Percentiles rank a stretch among this genome's conserved stretches.
phyloP scores from a whole-genome alignment of 768 basidiomycete genomes.

The Lepiota subincarnata region DNA sequence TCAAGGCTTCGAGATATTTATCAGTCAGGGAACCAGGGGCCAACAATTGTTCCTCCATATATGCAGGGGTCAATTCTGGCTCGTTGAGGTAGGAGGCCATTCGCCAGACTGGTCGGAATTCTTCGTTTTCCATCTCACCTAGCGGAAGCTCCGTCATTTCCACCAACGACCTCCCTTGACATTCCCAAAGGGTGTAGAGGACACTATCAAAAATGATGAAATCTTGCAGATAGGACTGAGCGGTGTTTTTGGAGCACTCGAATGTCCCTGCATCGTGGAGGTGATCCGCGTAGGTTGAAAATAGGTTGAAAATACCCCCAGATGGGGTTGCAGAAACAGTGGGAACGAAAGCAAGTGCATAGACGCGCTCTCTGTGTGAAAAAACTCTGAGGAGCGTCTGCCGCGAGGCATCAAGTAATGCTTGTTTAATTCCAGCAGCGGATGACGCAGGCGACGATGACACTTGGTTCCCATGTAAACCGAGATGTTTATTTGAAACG shows the following conservation, averaged over 20 bases:
- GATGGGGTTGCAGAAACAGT: slow-evolving; percentile 57
- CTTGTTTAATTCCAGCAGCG: slow-evolving; percentile 24
- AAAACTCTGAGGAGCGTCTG: slow-evolving; percentile 67
- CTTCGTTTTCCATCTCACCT: slow-evolving; percentile 27
- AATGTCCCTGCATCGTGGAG: slow-evolving; percentile 55
- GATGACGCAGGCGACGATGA: slow-evolving; percentile 17
- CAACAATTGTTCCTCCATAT: slow-evolving; percentile 80
- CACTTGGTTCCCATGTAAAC: slow-evolving; percentile 22
- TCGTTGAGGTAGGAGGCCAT: slow-evolving; percentile 61
- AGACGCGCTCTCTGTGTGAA: slow-evolving; percentile 46
- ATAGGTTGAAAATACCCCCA: slow-evolving; percentile 79
- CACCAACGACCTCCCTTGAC: slow-evolving; percentile 69
- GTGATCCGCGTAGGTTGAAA: slow-evolving; percentile 52
- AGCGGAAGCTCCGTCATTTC: slow-evolving; percentile 51
- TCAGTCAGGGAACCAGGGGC: slow-evolving; percentile 68
- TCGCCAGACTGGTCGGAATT: slow-evolving; percentile 42
- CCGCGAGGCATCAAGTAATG: slow-evolving; percentile 54
- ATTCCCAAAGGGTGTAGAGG: slow-evolving; percentile 77
- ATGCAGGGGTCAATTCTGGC: slow-evolving; percentile 76
- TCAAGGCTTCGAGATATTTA: slow-evolving; percentile 77
- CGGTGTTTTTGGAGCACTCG: slow-evolving; percentile 55
- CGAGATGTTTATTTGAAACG: slow-evolving; percentile 56
- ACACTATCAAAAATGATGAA: slow-evolving; percentile 55
- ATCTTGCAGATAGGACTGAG: slow-evolving; percentile 73
- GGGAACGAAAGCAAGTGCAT: slow-evolving; percentile 70